Base-by-base conservation (phyloP, 2,329 filamentous ascomycete genomes). In the Beauveria rudraprayagi region DNA sequence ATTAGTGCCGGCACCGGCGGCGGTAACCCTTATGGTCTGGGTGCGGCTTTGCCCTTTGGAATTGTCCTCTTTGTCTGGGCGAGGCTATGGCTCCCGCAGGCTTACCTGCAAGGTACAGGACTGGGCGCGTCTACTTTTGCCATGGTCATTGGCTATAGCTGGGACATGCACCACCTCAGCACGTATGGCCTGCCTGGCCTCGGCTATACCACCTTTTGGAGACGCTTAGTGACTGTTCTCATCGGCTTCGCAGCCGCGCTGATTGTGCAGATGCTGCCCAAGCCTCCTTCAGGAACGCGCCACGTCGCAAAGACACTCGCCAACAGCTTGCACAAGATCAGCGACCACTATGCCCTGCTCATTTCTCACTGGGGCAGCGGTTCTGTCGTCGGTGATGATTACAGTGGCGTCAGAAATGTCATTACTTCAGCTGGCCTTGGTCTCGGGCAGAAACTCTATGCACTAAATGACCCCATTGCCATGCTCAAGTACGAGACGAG, bases 21-120 rank as follows among this genome's bases (percentile, higher is more conserved):
- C 0, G 80, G 80, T 0, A 82, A 81, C 61, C 73, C 79, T 0
- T 82, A 80, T 24, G 80, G 80, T 0, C 67, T 82, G 53, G 77
- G 72, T 3, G 80, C 79, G 1, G 75, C 75, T 4, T 76, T 77
- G 61, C 75, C 71, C 0, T 72, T 76, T 2, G 70, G 75, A 17
- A 69, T 70, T 7, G 57, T 71, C 1, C 66, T 75, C 1, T 52
- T 75, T 0, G 65, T 76, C 0, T 76, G 73, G 74, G 66, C 64
- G 63, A 70, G 74, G 0, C 50, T 76, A 3, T 76, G 70, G 63
- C 63, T 73, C 1, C 72, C 73, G 0, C 65, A 68, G 0, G 65
- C 69, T 0, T 71, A 66, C 41, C 60, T 66, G 1, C 67, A 69
- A 9, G 73, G 71, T 1, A 69, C 58, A 3, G 69, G 73, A 44